Evolutionary conservation across 2,329 filamentous ascomycete species (phyloP), one percentile per base, ranked within the genome.

Genomic region (Phialophora tarda): DNA sequence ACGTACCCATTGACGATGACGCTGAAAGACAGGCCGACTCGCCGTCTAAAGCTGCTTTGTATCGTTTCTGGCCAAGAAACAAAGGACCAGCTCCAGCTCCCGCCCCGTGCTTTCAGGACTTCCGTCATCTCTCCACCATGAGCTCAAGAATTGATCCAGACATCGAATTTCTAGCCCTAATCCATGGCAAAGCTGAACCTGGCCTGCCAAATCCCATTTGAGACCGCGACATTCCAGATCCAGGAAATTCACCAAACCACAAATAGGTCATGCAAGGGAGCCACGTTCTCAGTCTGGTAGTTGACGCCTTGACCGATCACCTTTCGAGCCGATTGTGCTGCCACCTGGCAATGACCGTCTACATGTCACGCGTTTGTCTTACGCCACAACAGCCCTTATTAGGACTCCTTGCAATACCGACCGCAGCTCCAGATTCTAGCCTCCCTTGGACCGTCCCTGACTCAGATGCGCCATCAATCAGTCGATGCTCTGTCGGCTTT

Each of bases 181-280:
- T n/a, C 38, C 14, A 44, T 44, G 21, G 48, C 21, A 51, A 51
- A 51, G 48, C 48, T 51, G 11, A 28, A 17, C 3, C 24, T 24
- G 10, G 21, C 48, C 24, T 17, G 59, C 32, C 17, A 28, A 38
- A 61, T 61, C 56, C 55, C 47, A 64, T 65, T 51, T 62, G 63
- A 65, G 63, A 53, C 63, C 51, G n/a, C 21, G 3, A 41, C 58
- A 56, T 51, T 65, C 63, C 63, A 57, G 34, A 38, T 21, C 24
- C 63, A 51, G 23, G 30, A 21, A 56, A 57, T 44, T n/a, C 38
- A 44, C 17, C 5, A 17, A 44, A 6, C 34, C 7, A 28, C 53
- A 38, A 28, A 54, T 21, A 59, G 28, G 14, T 17, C 24, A 61
- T 61, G 63, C 51, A 65, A 65, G 63, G 63, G 62, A 41, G 21